Conservation (phyloP, 352 stramenopile species). For the Salisapilia sapeloensis region DNA sequence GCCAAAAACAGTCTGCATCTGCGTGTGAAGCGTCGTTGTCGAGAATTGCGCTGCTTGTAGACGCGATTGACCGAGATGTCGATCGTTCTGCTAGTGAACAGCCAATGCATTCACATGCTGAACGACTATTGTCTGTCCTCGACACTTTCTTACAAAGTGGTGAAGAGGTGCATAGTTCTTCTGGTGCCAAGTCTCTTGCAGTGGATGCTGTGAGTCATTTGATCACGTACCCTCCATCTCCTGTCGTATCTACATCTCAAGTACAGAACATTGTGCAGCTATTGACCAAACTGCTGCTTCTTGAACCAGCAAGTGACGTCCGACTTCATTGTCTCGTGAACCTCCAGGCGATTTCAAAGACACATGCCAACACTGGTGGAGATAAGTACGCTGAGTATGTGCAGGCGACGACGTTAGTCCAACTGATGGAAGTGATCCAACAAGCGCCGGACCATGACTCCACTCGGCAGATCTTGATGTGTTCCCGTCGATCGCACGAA, state of each 20-base stretch:
- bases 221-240: slow-evolving; percentile 61
- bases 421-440: slow-evolving; percentile 47
- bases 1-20: slow-evolving; percentile 15
- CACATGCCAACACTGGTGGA: slow-evolving; percentile 25
- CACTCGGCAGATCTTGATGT: slow-evolving; percentile 19
- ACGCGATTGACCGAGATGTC: slow-evolving; percentile 71
- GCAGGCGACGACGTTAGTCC: slow-evolving; percentile 52
- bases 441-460: slow-evolving; percentile 7
- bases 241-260: slow-evolving; percentile 37
- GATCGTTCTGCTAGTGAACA: slow-evolving; percentile 52
- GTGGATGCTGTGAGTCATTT: slow-evolving; percentile 56
- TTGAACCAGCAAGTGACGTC: slow-evolving; percentile 40
- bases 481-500: slow-evolving; percentile 32
- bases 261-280: slow-evolving; percentile 58
- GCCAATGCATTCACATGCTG: slow-evolving; percentile 53
- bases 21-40: slow-evolving; percentile 56
- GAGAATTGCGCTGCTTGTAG: slow-evolving; percentile 47
- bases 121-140: slow-evolving; percentile 34
- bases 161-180: slow-evolving; percentile 5
- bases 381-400: slow-evolving; percentile 49
- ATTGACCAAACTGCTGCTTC: slow-evolving; percentile 53
- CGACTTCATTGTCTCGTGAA: slow-evolving; percentile 45
- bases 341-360: slow-evolving; percentile 57
- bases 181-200: slow-evolving; percentile 38
- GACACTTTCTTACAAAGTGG: slow-evolving; percentile 24